phyloP scores from a whole-genome alignment of 345 rosid species.

The Aegle marmelos region DNA sequence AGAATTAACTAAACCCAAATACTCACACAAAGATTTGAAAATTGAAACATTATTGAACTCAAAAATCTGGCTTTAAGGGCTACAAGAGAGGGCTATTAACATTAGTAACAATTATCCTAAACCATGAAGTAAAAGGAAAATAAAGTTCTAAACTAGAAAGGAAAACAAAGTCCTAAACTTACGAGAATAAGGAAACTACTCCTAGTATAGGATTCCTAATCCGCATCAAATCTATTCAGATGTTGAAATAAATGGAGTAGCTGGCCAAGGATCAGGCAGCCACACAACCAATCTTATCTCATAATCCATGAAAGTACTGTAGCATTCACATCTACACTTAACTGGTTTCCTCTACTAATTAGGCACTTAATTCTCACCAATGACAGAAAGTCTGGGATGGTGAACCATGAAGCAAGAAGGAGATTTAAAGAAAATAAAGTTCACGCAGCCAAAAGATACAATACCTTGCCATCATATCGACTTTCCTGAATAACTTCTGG shows the following conservation, averaged over 20 bases:
- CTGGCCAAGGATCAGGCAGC: not conserved
- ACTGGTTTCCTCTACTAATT: not conserved
- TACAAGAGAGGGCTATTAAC: too few relatives aligned
- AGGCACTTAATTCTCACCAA: not conserved
- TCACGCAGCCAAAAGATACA: constrained; percentile 14
- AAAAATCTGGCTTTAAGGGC: too few relatives aligned
- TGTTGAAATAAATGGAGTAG: not conserved
- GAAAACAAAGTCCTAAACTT: too few relatives aligned
- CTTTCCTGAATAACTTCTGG: constrained; percentile 99
- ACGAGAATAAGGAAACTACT: too few relatives aligned
- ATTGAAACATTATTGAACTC: too few relatives aligned
- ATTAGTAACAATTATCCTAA: too few relatives aligned
- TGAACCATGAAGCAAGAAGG: not conserved
- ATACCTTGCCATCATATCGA: constrained; percentile 98
- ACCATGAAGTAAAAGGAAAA: too few relatives aligned
- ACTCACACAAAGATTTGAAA: too few relatives aligned
- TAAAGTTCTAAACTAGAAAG: too few relatives aligned
- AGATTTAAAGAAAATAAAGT: constrained; percentile 10
- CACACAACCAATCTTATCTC: not conserved
- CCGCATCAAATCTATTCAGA: too few relatives aligned
- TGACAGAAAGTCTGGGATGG: not conserved
- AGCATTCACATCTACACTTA: not conserved
- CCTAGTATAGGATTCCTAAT: too few relatives aligned
- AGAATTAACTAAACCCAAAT: too few relatives aligned
- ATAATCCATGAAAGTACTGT: not conserved